phyloP scores from a whole-genome alignment of 805 yeast species.

The Pichia nakasei region DNA sequence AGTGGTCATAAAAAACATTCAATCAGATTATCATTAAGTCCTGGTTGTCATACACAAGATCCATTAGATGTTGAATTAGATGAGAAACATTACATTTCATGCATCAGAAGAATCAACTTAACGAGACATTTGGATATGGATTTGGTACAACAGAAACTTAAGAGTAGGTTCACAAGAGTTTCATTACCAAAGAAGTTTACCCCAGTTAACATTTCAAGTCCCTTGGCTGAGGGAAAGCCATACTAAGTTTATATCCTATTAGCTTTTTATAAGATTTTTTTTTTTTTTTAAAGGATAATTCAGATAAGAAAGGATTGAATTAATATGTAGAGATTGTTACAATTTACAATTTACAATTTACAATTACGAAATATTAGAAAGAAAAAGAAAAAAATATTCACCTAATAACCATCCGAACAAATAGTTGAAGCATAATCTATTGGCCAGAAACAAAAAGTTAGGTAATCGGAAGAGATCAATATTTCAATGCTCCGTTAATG shows the following conservation, averaged over 20 bases:
- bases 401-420: constrained; percentile 10
- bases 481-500: constrained; percentile 57
- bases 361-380: too few species aligned
- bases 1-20: constrained; percentile 76
- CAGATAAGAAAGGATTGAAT: too few species aligned
- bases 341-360: neutral
- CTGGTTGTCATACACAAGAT: constrained; percentile 97
- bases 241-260: constrained; percentile 3
- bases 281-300: neutral
- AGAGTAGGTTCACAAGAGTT: constrained; percentile 77
- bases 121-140: constrained; percentile 93
- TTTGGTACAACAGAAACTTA: constrained; percentile 71
- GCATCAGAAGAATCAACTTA: constrained; percentile 82
- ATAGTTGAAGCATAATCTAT: constrained; percentile 5
- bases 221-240: constrained; percentile 18
- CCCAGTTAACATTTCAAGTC: constrained; percentile 76
- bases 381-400: too few species aligned
- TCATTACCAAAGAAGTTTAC: constrained; percentile 85
- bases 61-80: constrained; percentile 96
- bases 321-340: too few species aligned
- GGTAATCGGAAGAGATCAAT: constrained; percentile 16
- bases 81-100: constrained; percentile 92
- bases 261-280: too few species aligned
- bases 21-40: constrained; percentile 83
- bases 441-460: constrained; percentile 8